A percentile compares a stretch with the other conserved stretches of the same genome.
Evolutionary conservation across 2,329 filamentous ascomycete species (phyloP).

Genomic region (Exophiala sp.): DNA sequence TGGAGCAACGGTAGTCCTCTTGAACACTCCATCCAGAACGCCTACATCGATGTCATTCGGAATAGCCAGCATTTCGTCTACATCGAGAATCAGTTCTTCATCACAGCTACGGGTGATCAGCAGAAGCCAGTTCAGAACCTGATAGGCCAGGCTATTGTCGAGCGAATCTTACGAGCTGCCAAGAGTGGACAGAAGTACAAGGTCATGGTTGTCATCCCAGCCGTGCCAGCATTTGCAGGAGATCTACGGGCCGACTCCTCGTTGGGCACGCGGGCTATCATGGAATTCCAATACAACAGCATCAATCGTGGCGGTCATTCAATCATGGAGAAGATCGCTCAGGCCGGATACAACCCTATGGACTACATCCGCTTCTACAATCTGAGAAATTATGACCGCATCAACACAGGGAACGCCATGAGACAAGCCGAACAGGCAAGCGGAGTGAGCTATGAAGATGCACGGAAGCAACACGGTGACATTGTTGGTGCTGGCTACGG

Average conservation of each 20-base stretch:
- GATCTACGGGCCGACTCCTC: slow-evolving; percentile 70
- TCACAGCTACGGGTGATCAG: slow-evolving; percentile 69
- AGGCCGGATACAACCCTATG: slow-evolving; percentile 65
- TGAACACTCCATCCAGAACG: slow-evolving; percentile 81
- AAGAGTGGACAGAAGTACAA: slow-evolving; percentile 65
- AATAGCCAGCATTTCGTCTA: slow-evolving; percentile 71
- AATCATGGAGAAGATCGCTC: slow-evolving; percentile 68
- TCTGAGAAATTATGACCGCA: slow-evolving; percentile 76
- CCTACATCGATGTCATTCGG: slow-evolving; percentile 70
- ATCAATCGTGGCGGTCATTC: slow-evolving; percentile 74
- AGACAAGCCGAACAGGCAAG: slow-evolving; percentile 39
- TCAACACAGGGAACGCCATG: slow-evolving; percentile 54
- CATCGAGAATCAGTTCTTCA: slow-evolving; percentile 87
- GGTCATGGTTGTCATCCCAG: slow-evolving; percentile 73
- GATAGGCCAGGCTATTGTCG: slow-evolving; percentile 74
- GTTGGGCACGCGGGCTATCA: slow-evolving; percentile 75
- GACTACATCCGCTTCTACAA: slow-evolving; percentile 83
- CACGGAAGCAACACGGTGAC: slow-evolving; percentile 42
- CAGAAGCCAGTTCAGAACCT: slow-evolving; percentile 73
- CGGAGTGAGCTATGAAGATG: slow-evolving; percentile 45
- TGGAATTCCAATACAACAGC: slow-evolving; percentile 81
- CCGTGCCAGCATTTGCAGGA: slow-evolving; percentile 78
- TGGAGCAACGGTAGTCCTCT: slow-evolving; percentile 60
- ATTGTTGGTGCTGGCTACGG: slow-evolving; percentile 49
- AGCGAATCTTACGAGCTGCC: slow-evolving; percentile 70